phyloP scores from a whole-genome alignment of 2,329 filamentous ascomycete species.

The Plectosphaerella sp. region DNA sequence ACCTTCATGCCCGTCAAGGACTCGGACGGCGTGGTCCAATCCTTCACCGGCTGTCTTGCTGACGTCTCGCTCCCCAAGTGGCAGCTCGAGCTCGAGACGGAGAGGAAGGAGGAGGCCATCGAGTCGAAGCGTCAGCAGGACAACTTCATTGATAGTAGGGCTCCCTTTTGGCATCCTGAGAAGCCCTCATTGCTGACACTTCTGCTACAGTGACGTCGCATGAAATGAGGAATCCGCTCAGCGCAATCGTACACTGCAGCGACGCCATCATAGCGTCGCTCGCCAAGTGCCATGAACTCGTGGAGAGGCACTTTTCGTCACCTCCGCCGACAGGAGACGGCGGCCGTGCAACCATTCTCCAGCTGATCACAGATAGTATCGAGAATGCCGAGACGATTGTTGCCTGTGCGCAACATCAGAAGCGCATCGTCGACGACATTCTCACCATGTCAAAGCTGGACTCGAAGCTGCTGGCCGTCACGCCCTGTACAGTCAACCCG shows the following conservation, averaged over 20 bases:
- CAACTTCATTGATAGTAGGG: slow-evolving; percentile 63
- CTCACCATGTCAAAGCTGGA: slow-evolving; percentile 73
- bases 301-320: slow-evolving; percentile 15
- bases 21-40: slow-evolving; percentile 40
- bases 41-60: slow-evolving; percentile 44
- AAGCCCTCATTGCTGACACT: too few species aligned
- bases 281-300: slow-evolving; percentile 35
- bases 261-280: slow-evolving; percentile 61
- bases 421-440: slow-evolving; percentile 72
- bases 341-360: slow-evolving; percentile 16
- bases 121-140: slow-evolving; percentile 67
- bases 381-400: slow-evolving; percentile 75
- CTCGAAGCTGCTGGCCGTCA: slow-evolving; percentile 67
- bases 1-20: slow-evolving; percentile 47
- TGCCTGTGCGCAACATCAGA: slow-evolving; percentile 75
- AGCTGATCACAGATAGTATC: slow-evolving; percentile 55
- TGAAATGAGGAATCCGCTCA: slow-evolving; percentile 70
- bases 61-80: slow-evolving; percentile 46
- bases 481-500: slow-evolving; percentile 65
- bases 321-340: slow-evolving; percentile 15
- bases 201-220: slow-evolving; percentile 53
- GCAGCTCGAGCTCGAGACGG: slow-evolving; percentile 45
- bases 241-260: slow-evolving; percentile 69
- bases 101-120: slow-evolving; percentile 50
- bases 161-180: too few species aligned